Base-by-base conservation (phyloP, 1,284 basidiomycete genomes). In the Jaminaea rosea region DNA sequence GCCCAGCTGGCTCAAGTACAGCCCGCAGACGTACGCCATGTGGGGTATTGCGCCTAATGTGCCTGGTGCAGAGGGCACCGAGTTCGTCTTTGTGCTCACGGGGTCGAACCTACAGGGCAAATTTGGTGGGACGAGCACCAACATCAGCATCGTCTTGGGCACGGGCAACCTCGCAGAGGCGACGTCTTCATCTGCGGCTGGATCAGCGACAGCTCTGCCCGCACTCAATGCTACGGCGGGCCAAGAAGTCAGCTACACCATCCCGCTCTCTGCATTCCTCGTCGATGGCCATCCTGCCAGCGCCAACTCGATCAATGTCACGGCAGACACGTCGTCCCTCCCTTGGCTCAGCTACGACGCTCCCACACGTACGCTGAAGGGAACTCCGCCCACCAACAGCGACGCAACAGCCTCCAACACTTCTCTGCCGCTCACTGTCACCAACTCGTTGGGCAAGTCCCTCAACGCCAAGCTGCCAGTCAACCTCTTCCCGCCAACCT, bases 1-100 rank as follows among this genome's bases (percentile, higher is more conserved):
- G 34, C 91, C 90, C 0, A 59, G 75, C 15, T 94, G 88, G 87
- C 78, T 93, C 70, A 61, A 60, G 13, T 94, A 89, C 74, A 79
- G 86, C 70, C 73, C 81, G 4, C 67, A 78, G 24, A 80, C 80
- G 2, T 76, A 87, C 54, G 91, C 90, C 0, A 81, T 94, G 49
- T 80, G 85, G 62, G 92, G 92, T 8, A 79, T 86, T 23, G 81
- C 84, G 1, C 90, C 89, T 17, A 67, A 58, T 11, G 44, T 61
- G n/a, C 56, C 62, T 0, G 58, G 58, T 10, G 56, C 63, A 1
- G 59, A 66, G 26, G 69, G 67, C 32, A 50, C 49, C 23, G 58
- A 56, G 28, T 69, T 63, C 46, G 50, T 55, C 10, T 56, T 73
- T 6, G 57, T 67, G 10, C 39, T 73, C 5, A 56, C 65, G n/a